Conservation (phyloP, 148 eudicot species). For the Chenopodium album region DNA sequence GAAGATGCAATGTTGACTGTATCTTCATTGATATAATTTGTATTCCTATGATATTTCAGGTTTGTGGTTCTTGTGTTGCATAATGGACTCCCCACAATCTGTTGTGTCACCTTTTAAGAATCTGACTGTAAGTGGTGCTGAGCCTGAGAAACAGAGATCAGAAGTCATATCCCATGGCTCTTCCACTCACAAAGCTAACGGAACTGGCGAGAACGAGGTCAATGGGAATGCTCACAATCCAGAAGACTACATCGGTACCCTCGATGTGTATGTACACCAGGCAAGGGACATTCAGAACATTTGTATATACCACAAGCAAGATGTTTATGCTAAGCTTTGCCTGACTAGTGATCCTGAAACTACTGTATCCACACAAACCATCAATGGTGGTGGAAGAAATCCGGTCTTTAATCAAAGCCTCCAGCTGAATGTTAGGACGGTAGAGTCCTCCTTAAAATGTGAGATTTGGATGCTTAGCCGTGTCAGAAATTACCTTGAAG, state of each 20-base stretch:
- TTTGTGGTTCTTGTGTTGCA: conserved; percentile 5
- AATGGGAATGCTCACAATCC: conserved; percentile 12
- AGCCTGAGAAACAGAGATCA: conserved; percentile 54
- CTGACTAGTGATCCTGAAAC: conserved; percentile 81
- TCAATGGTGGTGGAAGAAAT: conserved; percentile 92
- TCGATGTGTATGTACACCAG: conserved; percentile 80
- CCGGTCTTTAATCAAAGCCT: conserved; percentile 82
- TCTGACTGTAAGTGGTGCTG: conserved; percentile 43
- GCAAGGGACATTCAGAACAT: conserved; percentile 95
- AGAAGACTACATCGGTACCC: conserved; percentile 50
- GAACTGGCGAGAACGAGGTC: conserved; percentile 37
- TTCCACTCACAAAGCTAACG: conserved; percentile 33
- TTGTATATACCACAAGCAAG: conserved; percentile 97
- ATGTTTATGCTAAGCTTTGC: conserved; percentile 92
- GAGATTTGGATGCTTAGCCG: conserved; percentile 99
- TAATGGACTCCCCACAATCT: conserved; percentile 85
- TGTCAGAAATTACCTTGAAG: conserved; percentile 89
- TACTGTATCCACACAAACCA: conserved; percentile 71
- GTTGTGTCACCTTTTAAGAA: conserved; percentile 76
- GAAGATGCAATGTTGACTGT: no score
- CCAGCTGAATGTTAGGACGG: conserved; percentile 46
- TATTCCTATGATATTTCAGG: conserved; percentile 31
- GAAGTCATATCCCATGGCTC: conserved; percentile 38
- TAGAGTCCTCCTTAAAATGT: conserved; percentile 75
- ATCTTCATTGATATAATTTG: not conserved